These are phyloP conservation scores for Buddleja alternifolia DNA, from an alignment of 257 asterid species.

Conservation along the genomic window DNA sequence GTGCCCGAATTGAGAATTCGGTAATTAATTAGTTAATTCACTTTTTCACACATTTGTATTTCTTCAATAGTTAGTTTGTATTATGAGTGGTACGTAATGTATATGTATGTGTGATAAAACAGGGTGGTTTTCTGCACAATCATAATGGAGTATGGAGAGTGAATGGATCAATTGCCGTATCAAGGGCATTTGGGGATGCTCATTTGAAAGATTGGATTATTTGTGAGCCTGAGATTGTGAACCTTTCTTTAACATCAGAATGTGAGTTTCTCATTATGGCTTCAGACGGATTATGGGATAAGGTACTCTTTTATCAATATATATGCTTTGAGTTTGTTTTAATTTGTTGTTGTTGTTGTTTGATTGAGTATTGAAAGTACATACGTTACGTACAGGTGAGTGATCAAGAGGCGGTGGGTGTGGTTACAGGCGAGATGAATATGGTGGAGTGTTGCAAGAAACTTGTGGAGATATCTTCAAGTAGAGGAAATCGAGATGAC, in stretches of 20 bases:
- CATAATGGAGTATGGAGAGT: conserved; percentile 54
- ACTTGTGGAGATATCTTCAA: conserved; percentile 43
- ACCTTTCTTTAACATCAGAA: conserved; percentile 42
- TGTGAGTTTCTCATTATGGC: conserved; percentile 53
- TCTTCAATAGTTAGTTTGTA: neutral
- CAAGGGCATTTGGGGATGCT: too few species aligned
- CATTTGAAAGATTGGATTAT: conserved; percentile 54
- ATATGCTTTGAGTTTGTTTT: too few species aligned
- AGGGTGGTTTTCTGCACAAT: conserved; percentile 53
- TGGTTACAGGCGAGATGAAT: conserved; percentile 34
- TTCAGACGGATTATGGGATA: conserved; percentile 67
- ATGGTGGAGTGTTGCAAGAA: conserved; percentile 43
- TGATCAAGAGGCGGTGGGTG: conserved; percentile 54
- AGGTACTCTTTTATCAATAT: conserved; percentile 38
- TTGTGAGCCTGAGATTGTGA: conserved; percentile 50
- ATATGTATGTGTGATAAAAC: too few species aligned
- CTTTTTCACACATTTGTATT: neutral
- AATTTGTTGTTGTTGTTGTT: neutral
- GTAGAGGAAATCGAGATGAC: conserved; percentile 48
- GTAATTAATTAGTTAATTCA: conserved; percentile 17
- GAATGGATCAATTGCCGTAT: too few species aligned
- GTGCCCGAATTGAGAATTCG: conserved; percentile 45
- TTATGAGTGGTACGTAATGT: too few species aligned
- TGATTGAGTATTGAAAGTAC: neutral
- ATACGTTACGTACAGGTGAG: conserved; percentile 49